A percentile compares a stretch with the other conserved stretches of the same genome.
Conservation (phyloP, 192 early-diverging fungal genomes). For the Umbelopsis sp. region DNA sequence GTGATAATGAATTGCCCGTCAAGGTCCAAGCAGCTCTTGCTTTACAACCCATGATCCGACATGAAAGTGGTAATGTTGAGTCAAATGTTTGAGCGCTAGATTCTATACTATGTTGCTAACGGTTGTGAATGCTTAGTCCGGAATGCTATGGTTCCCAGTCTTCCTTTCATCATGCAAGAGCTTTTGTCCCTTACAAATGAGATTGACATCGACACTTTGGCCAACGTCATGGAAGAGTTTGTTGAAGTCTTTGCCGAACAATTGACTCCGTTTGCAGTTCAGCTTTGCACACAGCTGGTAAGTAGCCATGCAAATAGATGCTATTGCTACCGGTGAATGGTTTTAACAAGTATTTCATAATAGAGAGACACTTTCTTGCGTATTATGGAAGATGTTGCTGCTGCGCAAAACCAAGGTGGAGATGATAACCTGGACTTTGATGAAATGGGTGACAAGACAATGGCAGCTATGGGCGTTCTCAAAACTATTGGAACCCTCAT, state of each 20-base stretch:
- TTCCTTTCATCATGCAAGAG: conserved; percentile 86
- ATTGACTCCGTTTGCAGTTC: conserved; percentile 89
- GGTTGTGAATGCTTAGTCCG: conserved; percentile 41
- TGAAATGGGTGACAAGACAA: conserved; percentile 79
- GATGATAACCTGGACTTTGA: conserved; percentile 57
- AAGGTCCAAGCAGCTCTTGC: conserved; percentile 85
- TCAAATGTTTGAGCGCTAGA: background rate
- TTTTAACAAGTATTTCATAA: background rate
- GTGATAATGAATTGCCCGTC: conserved; percentile 85
- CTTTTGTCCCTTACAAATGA: conserved; percentile 87
- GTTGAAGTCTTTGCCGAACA: conserved; percentile 90
- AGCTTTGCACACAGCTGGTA: conserved; percentile 84
- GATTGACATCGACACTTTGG: conserved; percentile 91
- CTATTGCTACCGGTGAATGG: background rate
- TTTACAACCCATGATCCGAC: conserved; percentile 75
- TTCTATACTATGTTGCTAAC: background rate
- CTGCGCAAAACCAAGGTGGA: conserved; percentile 39
- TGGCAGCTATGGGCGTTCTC: conserved; percentile 87
- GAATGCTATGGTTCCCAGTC: conserved; percentile 74
- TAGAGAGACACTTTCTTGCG: conserved; percentile 84
- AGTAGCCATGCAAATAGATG: background rate
- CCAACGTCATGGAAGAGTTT: conserved; percentile 86
- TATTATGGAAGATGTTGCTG: conserved; percentile 73
- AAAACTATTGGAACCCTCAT: conserved; percentile 91
- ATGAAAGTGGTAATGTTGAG: conserved; percentile 55